A percentile compares a stretch with the other conserved stretches of the same genome.
Conservation (phyloP, 2,329 filamentous ascomycete genomes). For the Colletotrichum coccodes region DNA sequence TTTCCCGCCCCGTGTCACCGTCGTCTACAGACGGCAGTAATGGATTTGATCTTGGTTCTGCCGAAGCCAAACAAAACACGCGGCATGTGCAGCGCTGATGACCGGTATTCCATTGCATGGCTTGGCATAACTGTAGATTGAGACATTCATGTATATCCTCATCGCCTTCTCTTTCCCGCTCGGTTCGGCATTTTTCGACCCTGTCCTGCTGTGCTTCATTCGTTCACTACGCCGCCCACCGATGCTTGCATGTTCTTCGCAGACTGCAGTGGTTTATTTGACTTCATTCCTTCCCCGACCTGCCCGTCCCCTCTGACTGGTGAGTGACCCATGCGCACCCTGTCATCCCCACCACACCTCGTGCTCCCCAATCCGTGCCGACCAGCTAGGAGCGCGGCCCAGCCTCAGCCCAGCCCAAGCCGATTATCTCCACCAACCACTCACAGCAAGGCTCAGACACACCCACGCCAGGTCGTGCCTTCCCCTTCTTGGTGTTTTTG, state of each 20-base stretch:
- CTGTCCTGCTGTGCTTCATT: too few relatives aligned
- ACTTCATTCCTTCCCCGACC: not conserved
- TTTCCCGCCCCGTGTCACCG: not conserved
- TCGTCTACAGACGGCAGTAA: constrained; percentile 1
- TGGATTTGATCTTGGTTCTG: constrained; percentile 7
- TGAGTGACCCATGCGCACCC: constrained; percentile 14
- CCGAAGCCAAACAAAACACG: constrained; percentile 11
- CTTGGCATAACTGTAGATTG: too few relatives aligned
- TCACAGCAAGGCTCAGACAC: constrained; percentile 10
- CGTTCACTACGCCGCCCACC: too few relatives aligned
- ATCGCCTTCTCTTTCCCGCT: too few relatives aligned
- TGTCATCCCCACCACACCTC: constrained; percentile 8
- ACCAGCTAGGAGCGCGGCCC: constrained; percentile 6
- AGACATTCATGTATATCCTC: too few relatives aligned
- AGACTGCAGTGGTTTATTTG: constrained; percentile 12
- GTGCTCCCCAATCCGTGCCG: not conserved
- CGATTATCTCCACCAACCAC: constrained; percentile 11
- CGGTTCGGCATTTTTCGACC: too few relatives aligned
- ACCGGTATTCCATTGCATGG: too few relatives aligned
- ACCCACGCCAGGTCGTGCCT: constrained; percentile 8
- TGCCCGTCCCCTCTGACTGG: constrained; percentile 10
- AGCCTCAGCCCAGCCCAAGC: constrained; percentile 14
- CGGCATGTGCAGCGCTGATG: too few relatives aligned
- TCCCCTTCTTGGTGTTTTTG: not conserved
- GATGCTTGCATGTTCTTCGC: too few relatives aligned